Evolutionary conservation across 768 basidiomycete genomes (phyloP).

Genomic region (Rhodosporidiobolus sp.): DNA sequence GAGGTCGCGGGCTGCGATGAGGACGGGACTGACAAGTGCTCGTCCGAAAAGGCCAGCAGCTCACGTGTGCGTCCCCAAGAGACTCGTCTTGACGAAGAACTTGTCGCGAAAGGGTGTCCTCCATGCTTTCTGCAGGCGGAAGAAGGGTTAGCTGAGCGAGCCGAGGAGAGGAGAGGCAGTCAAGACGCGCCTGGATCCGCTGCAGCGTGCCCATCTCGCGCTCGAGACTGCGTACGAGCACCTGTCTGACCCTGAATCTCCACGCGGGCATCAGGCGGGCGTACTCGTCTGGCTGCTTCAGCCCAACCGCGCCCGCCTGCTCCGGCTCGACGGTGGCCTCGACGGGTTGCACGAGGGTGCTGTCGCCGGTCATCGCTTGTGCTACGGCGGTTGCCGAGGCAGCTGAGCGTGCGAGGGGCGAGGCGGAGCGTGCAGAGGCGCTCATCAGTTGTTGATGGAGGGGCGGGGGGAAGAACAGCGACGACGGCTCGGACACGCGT

Average conservation of each 20-base stretch:
- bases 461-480: too few relatives aligned
- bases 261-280: constrained; percentile 26
- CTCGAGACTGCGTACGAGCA: constrained; percentile 28
- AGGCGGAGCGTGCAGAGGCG: too few relatives aligned
- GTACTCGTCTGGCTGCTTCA: neutral
- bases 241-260: constrained; percentile 26
- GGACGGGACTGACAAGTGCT: neutral
- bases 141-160: neutral
- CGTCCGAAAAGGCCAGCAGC: neutral
- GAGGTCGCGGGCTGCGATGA: neutral
- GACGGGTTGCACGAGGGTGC: neutral
- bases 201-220: constrained; percentile 32
- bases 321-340: too few relatives aligned
- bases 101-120: constrained; percentile 53
- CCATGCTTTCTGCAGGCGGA: constrained; percentile 7
- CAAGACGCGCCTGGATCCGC: constrained; percentile 30
- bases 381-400: neutral
- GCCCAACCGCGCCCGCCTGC: constrained; percentile 10
- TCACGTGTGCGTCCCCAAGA: constrained; percentile 71
- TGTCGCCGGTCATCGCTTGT: neutral
- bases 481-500: too few relatives aligned
- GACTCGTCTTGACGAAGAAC: constrained; percentile 79
- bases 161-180: too few relatives aligned
- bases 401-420: too few relatives aligned
- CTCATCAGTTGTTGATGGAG: too few relatives aligned